Conservation (phyloP, 371 early-diverging fungal species). For the Apophysomyces sp. region DNA sequence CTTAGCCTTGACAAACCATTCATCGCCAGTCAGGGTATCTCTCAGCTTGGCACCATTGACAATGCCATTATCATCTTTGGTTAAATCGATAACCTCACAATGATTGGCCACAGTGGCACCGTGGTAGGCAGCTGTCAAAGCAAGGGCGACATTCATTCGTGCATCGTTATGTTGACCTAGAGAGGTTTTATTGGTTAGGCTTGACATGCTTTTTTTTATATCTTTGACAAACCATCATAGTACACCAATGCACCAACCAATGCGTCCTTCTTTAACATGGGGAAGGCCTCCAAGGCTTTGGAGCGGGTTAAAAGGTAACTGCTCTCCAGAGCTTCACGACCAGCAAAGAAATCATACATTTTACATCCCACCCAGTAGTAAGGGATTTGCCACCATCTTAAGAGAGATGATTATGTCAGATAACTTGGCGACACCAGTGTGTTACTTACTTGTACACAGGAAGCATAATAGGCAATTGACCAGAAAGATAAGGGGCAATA, state of each 20-base stretch:
- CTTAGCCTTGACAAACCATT: slow-evolving; percentile 88
- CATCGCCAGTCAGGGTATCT: slow-evolving; percentile 90
- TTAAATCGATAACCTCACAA: slow-evolving; percentile 83
- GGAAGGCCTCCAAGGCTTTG: slow-evolving; percentile 93
- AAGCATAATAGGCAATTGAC: slow-evolving; percentile 94
- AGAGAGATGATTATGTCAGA: neutral
- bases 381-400: slow-evolving; percentile 91
- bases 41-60: slow-evolving; percentile 83
- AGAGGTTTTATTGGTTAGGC: no score
- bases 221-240: slow-evolving; percentile 82
- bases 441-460: slow-evolving; percentile 84
- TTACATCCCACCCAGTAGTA: slow-evolving; percentile 98
- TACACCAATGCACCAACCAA: slow-evolving; percentile 97
- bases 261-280: slow-evolving; percentile 90
- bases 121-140: slow-evolving; percentile 91
- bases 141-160: slow-evolving; percentile 96
- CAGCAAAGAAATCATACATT: slow-evolving; percentile 95
- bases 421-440: neutral
- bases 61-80: slow-evolving; percentile 68
- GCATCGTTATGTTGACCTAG: slow-evolving; percentile 97
- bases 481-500: slow-evolving; percentile 95
- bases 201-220: no score
- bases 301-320: slow-evolving; percentile 86
- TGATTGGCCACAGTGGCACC: slow-evolving; percentile 98
- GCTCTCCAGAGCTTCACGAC: slow-evolving; percentile 82